Percentiles rank a stretch among this genome's conserved stretches.
These are phyloP conservation scores for Kodamaea fungicola DNA, from an alignment of 1,139 yeast genomes.

Conservation along the genomic window DNA sequence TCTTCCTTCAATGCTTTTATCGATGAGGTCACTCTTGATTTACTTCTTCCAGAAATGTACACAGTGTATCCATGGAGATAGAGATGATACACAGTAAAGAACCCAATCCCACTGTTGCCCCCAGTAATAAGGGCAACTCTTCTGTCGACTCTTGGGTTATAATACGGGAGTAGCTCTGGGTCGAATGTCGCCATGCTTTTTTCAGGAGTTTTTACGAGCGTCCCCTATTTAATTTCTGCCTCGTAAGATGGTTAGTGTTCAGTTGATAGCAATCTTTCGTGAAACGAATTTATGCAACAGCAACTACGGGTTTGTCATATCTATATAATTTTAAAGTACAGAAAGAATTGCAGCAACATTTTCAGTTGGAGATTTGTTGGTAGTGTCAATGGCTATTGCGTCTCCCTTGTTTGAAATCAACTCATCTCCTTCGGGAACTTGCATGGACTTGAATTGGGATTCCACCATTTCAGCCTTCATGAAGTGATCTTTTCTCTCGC, in stretches of 20 bases:
- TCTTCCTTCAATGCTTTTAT: conserved; percentile 30
- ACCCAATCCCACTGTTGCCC: conserved; percentile 46
- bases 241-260: too few species aligned
- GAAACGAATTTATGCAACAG: too few species aligned
- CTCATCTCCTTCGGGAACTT: conserved; percentile 55
- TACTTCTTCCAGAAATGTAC: conserved; percentile 42
- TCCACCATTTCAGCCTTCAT: conserved; percentile 84
- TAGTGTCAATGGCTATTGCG: conserved; percentile 35
- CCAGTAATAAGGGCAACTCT: conserved; percentile 44
- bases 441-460: conserved; percentile 72
- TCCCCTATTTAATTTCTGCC: too few species aligned
- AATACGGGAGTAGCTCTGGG: conserved; percentile 30
- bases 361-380: conserved; percentile 35
- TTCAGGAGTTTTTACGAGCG: too few species aligned
- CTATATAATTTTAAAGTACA: too few species aligned
- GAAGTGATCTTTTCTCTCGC: conserved; percentile 65
- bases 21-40: conserved; percentile 31
- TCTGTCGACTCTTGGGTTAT: conserved; percentile 31
- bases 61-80: conserved; percentile 42
- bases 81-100: conserved; percentile 38
- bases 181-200: conserved; percentile 8
- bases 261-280: too few species aligned
- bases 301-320: too few species aligned
- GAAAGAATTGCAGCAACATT: conserved; percentile 20
- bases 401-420: conserved; percentile 37